Conservation (phyloP, 2,329 filamentous ascomycete genomes). For the Talaromyces sp. region DNA sequence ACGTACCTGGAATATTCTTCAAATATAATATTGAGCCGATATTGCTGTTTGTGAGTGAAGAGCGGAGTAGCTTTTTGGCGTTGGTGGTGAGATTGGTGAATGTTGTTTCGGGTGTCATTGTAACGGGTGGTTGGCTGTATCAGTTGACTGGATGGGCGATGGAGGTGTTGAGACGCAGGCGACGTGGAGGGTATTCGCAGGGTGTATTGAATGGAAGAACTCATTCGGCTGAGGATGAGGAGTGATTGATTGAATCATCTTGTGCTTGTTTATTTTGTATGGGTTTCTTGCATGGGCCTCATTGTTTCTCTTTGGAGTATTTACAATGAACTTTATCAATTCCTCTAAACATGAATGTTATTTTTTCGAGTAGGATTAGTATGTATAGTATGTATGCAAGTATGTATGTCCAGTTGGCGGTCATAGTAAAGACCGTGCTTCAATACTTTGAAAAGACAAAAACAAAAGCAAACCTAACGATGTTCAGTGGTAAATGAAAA, state of each 20-base stretch:
- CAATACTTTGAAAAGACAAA: background rate
- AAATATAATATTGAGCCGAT: slow-evolving; percentile 99
- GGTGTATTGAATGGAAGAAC: slow-evolving; percentile 49
- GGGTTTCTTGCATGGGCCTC: slow-evolving; percentile 7
- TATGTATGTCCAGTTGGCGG: slow-evolving; percentile 2
- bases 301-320: slow-evolving; percentile 1
- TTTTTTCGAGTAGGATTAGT: background rate
- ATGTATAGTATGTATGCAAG: slow-evolving; percentile 10
- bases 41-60: slow-evolving; percentile 77
- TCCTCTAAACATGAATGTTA: background rate
- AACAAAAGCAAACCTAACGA: background rate
- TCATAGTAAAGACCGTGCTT: background rate
- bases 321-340: background rate
- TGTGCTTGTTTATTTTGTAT: background rate
- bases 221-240: slow-evolving; percentile 27
- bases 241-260: slow-evolving; percentile 7
- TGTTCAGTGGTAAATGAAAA: background rate
- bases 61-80: slow-evolving; percentile 68
- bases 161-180: slow-evolving; percentile 48
- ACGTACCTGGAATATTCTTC: slow-evolving; percentile 88
- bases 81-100: slow-evolving; percentile 84
- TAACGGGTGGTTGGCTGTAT: slow-evolving; percentile 91
- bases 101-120: slow-evolving; percentile 82
- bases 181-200: slow-evolving; percentile 40
- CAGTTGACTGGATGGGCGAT: slow-evolving; percentile 73